These are phyloP conservation scores for Fusarium sp. DNA, from an alignment of 2,329 filamentous ascomycete species.

Conservation along the genomic window DNA sequence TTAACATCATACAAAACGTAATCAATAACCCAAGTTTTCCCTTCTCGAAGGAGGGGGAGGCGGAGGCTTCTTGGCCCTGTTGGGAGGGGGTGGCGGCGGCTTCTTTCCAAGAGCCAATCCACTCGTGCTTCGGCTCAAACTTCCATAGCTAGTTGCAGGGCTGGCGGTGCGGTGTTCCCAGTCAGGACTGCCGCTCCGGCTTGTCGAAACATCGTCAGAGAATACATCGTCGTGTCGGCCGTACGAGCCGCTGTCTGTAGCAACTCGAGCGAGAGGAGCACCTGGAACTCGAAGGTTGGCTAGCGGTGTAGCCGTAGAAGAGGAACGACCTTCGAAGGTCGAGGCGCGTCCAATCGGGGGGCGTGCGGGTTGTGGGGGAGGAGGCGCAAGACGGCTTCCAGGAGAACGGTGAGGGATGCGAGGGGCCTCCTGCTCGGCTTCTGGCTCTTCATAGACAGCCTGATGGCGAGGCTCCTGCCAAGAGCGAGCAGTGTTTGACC, in stretches of 20 bases:
- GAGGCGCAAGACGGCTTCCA: constrained; percentile 51
- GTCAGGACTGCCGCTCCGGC: constrained; percentile 65
- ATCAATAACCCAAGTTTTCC: constrained; percentile 49
- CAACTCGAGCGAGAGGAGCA: constrained; percentile 60
- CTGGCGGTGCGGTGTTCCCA: constrained; percentile 64
- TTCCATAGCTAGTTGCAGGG: constrained; percentile 69
- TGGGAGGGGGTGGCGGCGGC: constrained; percentile 65
- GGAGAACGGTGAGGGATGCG: constrained; percentile 62
- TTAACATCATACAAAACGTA: constrained; percentile 7
- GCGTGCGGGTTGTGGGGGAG: constrained; percentile 53
- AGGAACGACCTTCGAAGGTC: constrained; percentile 55
- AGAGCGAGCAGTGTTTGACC: constrained; percentile 65
- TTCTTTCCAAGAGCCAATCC: constrained; percentile 61
- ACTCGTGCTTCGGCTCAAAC: constrained; percentile 62
- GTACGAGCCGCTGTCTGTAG: constrained; percentile 53
- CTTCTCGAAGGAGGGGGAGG: constrained; percentile 53
- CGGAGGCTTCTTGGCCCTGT: constrained; percentile 60
- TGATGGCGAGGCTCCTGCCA: constrained; percentile 56
- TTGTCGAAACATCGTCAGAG: constrained; percentile 65
- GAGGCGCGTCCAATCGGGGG: constrained; percentile 56
- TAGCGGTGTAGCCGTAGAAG: constrained; percentile 41
- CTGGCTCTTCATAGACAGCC: constrained; percentile 53
- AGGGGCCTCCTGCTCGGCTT: constrained; percentile 50
- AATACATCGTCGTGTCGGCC: constrained; percentile 59
- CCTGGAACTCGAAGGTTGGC: constrained; percentile 48